Base-by-base conservation (phyloP, 805 yeast genomes). In the Ogataea sp. region DNA sequence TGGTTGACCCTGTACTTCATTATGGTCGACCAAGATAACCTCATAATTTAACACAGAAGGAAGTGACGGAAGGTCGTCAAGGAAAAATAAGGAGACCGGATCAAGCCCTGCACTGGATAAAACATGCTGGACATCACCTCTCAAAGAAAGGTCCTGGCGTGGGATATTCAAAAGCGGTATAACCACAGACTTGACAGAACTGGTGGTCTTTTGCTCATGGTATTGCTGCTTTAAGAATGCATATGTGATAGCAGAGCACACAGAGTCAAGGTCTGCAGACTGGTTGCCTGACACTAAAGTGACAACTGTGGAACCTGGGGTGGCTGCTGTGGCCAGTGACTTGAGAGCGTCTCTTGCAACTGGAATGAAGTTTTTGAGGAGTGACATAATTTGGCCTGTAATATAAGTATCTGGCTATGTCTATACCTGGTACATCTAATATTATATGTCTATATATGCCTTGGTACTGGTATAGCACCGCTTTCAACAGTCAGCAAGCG, bases 221-320 rank as follows among this genome's bases (percentile, higher is more conserved):
- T 48, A 51, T 20, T 59, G 40, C 15, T 29, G 10, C 4, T 15
- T 4, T 43, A 81, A 69, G 50, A 75, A 86, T 0, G 96, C 79
- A 52, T 79, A 83, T 3, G 83, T 53, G 5, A 93, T 64, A 0
- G 97, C 80, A 40, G 82, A 71, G 2, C 86, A 73, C 25, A 88
- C 82, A 0, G 97, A 89, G 58, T 90, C 98, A 63, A 93, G 64
- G 58, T 90, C 88, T 0, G 93, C 89, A 4, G 93, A 75, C 51
- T 87, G 93, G 53, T 88, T 88, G 1, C 97, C 97, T 0, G 82
- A 64, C 0, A 81, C 89, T 18, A 81, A 52, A 1, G 52, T 46
- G 15, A 52, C 7, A 26, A n/a, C n/a, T n/a, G n/a, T n/a, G n/a
- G n/a, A n/a, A n/a, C n/a, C n/a, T n/a, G n/a, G n/a, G n/a, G n/a